phyloP scores from a whole-genome alignment of 176 grass and related monocot genomes.

The Echinochloa phyllopogon region DNA sequence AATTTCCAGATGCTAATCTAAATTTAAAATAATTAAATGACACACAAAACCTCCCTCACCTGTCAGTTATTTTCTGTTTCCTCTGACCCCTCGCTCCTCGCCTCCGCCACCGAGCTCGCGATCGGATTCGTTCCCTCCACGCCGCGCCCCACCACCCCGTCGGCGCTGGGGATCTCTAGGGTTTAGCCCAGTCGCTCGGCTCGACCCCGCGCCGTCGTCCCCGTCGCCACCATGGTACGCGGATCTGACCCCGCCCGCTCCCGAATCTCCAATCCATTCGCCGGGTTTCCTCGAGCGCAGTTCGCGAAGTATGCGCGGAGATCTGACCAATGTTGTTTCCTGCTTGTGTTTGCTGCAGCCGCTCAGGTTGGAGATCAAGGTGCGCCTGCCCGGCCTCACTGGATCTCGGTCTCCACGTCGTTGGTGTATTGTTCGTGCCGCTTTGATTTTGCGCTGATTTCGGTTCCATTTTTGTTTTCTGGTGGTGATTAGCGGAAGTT shows the following conservation, averaged over 20 bases:
- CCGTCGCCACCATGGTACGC: slow-evolving; percentile 52
- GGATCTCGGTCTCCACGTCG: slow-evolving; percentile 45
- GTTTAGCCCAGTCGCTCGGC: not conserved
- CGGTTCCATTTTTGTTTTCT: slow-evolving; percentile 13
- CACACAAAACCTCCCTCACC: slow-evolving; percentile 25
- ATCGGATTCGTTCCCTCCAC: slow-evolving; percentile 36
- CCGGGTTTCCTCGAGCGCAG: not conserved
- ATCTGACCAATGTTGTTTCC: slow-evolving; percentile 75
- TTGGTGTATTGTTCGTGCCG: slow-evolving; percentile 11
- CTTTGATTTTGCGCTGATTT: slow-evolving; percentile 34
- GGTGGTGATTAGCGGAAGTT: slow-evolving; percentile 84
- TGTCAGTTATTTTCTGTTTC: not conserved
- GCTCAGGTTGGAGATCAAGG: slow-evolving; percentile 99
- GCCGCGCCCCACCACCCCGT: not conserved
- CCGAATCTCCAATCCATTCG: slow-evolving; percentile 29
- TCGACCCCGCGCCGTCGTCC: not conserved
- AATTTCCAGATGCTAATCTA: not conserved
- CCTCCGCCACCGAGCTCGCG: slow-evolving; percentile 46
- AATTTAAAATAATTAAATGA: slow-evolving; percentile 34
- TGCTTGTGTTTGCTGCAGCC: slow-evolving; percentile 60
- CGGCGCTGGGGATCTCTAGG: slow-evolving; percentile 20
- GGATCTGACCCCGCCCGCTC: slow-evolving; percentile 43
- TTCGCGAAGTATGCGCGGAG: slow-evolving; percentile 28
- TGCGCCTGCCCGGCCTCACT: slow-evolving; percentile 41
- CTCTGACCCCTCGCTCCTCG: slow-evolving; percentile 21